phyloP scores from a whole-genome alignment of 352 stramenopile genomes.

The Phytopythium litorale region DNA sequence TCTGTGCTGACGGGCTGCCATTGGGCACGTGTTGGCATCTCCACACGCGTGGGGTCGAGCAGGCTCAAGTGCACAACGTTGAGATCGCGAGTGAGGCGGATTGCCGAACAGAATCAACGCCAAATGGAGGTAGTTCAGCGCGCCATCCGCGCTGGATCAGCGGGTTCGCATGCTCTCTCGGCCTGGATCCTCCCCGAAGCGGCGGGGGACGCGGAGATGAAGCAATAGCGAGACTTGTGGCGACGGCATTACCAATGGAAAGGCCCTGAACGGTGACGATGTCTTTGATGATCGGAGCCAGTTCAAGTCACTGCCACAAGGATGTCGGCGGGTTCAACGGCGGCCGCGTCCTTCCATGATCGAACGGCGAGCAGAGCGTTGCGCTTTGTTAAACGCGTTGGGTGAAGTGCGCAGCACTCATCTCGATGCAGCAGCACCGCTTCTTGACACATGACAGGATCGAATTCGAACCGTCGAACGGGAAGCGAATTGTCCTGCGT shows the following conservation, averaged over 20 bases:
- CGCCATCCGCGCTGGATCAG: too few relatives aligned
- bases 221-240: background rate
- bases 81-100: too few relatives aligned
- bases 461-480: background rate
- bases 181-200: too few relatives aligned
- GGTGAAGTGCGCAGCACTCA: background rate
- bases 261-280: background rate
- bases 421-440: background rate
- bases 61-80: too few relatives aligned
- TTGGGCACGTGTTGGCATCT: too few relatives aligned
- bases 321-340: background rate
- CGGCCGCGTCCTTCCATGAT: background rate
- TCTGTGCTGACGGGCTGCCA: background rate
- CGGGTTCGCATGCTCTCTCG: too few relatives aligned
- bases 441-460: background rate
- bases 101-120: too few relatives aligned
- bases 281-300: background rate
- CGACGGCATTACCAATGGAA: background rate
- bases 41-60: too few relatives aligned
- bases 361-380: background rate
- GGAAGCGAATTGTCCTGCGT: background rate
- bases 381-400: background rate
- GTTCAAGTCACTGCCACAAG: background rate
- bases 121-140: too few relatives aligned
- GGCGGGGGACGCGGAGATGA: too few relatives aligned